Conservation (phyloP, 345 rosid genomes). For the Pistacia vera region DNA sequence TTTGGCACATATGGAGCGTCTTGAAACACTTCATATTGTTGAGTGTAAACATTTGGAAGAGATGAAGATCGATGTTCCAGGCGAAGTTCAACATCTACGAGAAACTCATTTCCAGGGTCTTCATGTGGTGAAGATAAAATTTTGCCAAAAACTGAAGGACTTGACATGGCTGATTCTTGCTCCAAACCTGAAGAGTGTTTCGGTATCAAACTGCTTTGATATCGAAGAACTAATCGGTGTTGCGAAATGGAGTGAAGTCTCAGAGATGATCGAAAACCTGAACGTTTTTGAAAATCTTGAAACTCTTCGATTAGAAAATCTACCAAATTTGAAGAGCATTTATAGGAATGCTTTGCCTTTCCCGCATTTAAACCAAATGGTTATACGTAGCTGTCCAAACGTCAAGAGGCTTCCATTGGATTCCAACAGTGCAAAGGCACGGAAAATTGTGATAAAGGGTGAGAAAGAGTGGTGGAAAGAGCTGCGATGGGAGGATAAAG, state of each 20-base stretch:
- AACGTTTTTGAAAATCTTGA: conserved; percentile 13
- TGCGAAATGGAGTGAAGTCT: neutral
- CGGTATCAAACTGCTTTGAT: neutral
- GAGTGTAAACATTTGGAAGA: neutral
- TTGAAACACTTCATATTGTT: neutral
- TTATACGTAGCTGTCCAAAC: neutral
- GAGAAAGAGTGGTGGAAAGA: neutral
- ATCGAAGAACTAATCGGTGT: conserved; percentile 13
- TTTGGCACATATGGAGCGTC: neutral
- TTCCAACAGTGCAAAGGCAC: neutral
- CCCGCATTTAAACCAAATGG: neutral
- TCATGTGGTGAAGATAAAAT: neutral
- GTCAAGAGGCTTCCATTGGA: conserved; percentile 24
- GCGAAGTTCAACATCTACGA: no score
- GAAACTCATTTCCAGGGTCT: neutral
- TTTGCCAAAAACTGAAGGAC: neutral
- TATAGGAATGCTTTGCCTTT: conserved; percentile 11
- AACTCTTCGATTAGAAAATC: neutral
- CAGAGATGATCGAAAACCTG: neutral
- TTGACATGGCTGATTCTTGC: conserved; percentile 21
- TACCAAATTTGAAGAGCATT: conserved; percentile 3
- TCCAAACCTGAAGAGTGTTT: neutral
- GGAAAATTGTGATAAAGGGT: neutral
- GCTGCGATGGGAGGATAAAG: conserved; percentile 2
- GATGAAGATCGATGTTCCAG: neutral